Evolutionary conservation across 106 monocot species (phyloP).

Genomic region (Allium fistulosum): DNA sequence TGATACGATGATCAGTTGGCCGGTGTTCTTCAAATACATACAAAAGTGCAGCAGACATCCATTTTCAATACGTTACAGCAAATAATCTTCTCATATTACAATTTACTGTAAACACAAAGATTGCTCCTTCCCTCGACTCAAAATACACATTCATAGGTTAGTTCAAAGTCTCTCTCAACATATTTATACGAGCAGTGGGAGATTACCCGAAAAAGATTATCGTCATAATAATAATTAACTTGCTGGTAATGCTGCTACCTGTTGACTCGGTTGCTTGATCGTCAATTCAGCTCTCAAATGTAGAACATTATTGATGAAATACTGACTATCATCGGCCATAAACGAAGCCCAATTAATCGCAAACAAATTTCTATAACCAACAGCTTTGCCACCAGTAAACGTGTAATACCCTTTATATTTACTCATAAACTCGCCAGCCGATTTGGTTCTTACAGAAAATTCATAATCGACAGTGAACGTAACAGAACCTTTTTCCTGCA

Average conservation of each 20-base stretch:
- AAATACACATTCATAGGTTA: too few species aligned
- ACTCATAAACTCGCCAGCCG: constrained; percentile 52
- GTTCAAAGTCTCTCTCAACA: too few species aligned
- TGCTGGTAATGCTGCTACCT: not conserved
- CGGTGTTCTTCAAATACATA: too few species aligned
- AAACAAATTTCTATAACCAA: constrained; percentile 66
- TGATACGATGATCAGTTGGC: too few species aligned
- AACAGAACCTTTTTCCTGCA: constrained; percentile 71
- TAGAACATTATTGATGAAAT: constrained; percentile 54
- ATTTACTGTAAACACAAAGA: too few species aligned
- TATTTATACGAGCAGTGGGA: too few species aligned
- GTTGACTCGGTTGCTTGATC: constrained; percentile 44
- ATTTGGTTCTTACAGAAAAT: constrained; percentile 55
- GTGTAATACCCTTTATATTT: constrained; percentile 75
- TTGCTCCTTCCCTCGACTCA: too few species aligned
- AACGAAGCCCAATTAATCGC: constrained; percentile 61
- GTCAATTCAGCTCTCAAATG: constrained; percentile 68
- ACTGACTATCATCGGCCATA: constrained; percentile 68
- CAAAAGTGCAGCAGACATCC: too few species aligned
- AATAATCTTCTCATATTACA: too few species aligned
- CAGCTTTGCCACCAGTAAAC: constrained; percentile 73
- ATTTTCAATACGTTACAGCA: too few species aligned
- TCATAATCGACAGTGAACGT: constrained; percentile 78
- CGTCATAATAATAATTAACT: not conserved
- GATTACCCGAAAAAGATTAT: too few species aligned